A percentile compares a stretch with the other conserved stretches of the same genome.
Evolutionary conservation across 2,329 filamentous ascomycete species (phyloP).

Genomic region (Sclerotinia nivalis): DNA sequence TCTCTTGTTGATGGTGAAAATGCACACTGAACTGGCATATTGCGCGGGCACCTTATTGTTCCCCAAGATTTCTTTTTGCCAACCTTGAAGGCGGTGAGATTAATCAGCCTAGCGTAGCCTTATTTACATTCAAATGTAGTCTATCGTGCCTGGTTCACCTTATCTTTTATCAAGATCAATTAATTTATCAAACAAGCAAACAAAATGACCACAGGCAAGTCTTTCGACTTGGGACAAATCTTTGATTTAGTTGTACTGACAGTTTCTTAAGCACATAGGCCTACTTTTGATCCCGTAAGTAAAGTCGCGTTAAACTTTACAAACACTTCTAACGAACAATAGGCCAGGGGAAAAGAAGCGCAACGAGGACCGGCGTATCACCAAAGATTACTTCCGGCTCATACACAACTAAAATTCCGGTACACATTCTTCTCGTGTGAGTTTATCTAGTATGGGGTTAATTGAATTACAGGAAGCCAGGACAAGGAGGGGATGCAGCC

Average conservation of each 20-base stretch:
- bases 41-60: not conserved
- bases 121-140: not conserved
- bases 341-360: constrained; percentile 93
- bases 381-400: constrained; percentile 88
- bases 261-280: constrained; percentile 64
- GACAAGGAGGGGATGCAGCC: constrained; percentile 84
- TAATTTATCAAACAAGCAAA: constrained; percentile 13
- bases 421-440: constrained; percentile 43
- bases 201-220: constrained; percentile 54
- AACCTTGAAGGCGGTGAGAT: constrained; percentile 1
- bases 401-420: constrained; percentile 89
- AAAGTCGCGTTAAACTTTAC: not conserved
- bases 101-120: constrained; percentile 12
- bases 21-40: not conserved
- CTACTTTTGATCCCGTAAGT: constrained; percentile 90
- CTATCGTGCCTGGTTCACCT: constrained; percentile 9
- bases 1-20: constrained; percentile 13
- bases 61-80: constrained; percentile 22
- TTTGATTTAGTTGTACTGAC: constrained; percentile 27
- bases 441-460: constrained; percentile 25
- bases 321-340: constrained; percentile 27
- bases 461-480: constrained; percentile 61
- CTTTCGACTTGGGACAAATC: too few species aligned
- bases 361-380: constrained; percentile 93
- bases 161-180: constrained; percentile 15